A percentile compares a stretch with the other conserved stretches of the same genome.
phyloP scores from a whole-genome alignment of 768 basidiomycete genomes.

The Infundibulicybe gibba region DNA sequence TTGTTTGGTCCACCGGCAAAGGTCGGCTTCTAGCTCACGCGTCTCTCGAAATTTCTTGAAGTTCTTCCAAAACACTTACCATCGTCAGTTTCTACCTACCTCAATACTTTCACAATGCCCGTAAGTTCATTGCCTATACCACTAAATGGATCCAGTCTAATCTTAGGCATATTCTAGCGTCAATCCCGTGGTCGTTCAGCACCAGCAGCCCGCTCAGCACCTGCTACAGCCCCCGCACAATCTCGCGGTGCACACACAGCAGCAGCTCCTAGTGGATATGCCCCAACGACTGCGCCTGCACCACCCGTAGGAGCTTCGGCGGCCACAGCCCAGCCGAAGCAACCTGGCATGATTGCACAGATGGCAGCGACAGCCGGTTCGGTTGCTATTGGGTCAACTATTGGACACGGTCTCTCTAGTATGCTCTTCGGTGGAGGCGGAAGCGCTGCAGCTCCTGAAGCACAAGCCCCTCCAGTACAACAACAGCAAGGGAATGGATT shows the following conservation, averaged over 20 bases:
- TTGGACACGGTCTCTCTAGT: slow-evolving; percentile 86
- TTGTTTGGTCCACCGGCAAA: slow-evolving; percentile 16
- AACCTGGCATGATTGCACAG: slow-evolving; percentile 74
- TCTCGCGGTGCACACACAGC: slow-evolving; percentile 47
- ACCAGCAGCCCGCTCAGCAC: slow-evolving; percentile 41
- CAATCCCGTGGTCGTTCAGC: slow-evolving; percentile 75
- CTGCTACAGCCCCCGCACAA: slow-evolving; percentile 24
- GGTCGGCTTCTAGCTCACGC: slow-evolving; percentile 19
- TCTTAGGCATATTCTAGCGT: slow-evolving; percentile 41
- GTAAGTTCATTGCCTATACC: slow-evolving; percentile 20
- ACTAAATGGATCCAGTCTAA: not conserved
- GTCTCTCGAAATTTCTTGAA: slow-evolving; percentile 16
- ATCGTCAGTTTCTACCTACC: slow-evolving; percentile 13
- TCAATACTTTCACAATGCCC: slow-evolving; percentile 27
- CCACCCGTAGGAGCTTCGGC: slow-evolving; percentile 42
- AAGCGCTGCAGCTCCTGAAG: slow-evolving; percentile 39
- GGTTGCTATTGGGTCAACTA: slow-evolving; percentile 82
- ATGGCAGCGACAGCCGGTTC: slow-evolving; percentile 92
- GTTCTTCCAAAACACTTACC: slow-evolving; percentile 22
- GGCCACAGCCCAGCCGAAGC: slow-evolving; percentile 39
- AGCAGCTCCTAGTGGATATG: slow-evolving; percentile 45
- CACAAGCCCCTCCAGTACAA: slow-evolving; percentile 48
- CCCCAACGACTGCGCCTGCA: slow-evolving; percentile 32
- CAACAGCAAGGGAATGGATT: slow-evolving; percentile 38
- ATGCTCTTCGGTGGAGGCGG: slow-evolving; percentile 83